These are phyloP conservation scores for Lentinula raphanica DNA, from an alignment of 768 basidiomycete genomes.

Conservation along the genomic window DNA sequence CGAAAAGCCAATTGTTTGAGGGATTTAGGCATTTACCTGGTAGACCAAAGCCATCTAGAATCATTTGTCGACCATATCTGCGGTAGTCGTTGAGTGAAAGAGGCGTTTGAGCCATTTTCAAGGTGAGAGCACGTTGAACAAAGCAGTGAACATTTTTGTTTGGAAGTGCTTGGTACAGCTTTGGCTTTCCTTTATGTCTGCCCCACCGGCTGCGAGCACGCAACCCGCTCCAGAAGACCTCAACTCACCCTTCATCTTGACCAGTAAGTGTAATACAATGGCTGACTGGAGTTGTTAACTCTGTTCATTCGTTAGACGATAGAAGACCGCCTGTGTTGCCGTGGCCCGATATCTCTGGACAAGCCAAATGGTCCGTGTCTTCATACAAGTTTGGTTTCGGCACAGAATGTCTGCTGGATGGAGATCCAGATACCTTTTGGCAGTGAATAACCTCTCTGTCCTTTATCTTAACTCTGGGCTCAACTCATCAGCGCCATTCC, in stretches of 20 bases:
- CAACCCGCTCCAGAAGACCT: conserved; percentile 6
- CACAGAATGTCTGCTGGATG: conserved; percentile 84
- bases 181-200: neutral
- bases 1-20: neutral
- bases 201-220: neutral
- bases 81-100: conserved; percentile 64
- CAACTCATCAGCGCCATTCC: neutral
- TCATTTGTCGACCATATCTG: conserved; percentile 97
- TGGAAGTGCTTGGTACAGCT: neutral
- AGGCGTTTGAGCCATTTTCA: conserved; percentile 1
- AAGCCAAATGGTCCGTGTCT: conserved; percentile 94
- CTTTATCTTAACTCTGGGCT: neutral
- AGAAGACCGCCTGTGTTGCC: conserved; percentile 48
- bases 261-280: neutral
- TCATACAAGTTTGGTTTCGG: conserved; percentile 97
- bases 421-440: conserved; percentile 93
- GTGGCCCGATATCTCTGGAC: conserved; percentile 81
- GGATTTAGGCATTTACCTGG: conserved; percentile 47
- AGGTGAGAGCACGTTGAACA: neutral
- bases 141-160: neutral
- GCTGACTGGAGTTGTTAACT: neutral
- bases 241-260: conserved; percentile 5
- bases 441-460: conserved; percentile 57
- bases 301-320: conserved; percentile 13
- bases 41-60: conserved; percentile 82